Percentiles rank a stretch among this genome's conserved stretches.
Conservation (phyloP, 768 basidiomycete genomes). For the Tricholoma flavovirens region DNA sequence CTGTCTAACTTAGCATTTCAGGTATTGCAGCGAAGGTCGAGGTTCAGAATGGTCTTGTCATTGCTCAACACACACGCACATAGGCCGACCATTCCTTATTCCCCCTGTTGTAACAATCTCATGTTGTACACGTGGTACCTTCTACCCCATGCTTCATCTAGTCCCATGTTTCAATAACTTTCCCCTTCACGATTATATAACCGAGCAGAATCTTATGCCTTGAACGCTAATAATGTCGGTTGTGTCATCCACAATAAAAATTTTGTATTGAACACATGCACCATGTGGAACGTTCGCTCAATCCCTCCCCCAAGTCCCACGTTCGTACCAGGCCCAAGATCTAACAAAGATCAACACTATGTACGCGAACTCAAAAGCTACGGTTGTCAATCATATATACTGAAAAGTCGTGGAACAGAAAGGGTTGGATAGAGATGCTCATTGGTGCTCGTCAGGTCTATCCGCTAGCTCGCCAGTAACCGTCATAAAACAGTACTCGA, state of each 20-base stretch:
- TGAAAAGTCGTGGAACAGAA: too few relatives aligned
- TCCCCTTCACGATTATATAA: neutral
- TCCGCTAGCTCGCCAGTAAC: neutral
- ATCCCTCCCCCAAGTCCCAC: neutral
- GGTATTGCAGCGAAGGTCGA: conserved; percentile 1
- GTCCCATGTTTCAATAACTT: neutral
- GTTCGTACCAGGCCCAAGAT: neutral
- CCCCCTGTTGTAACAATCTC: neutral
- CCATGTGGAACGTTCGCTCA: neutral
- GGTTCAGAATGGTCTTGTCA: neutral
- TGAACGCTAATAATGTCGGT: neutral
- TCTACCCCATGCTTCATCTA: neutral
- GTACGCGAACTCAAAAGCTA: too few relatives aligned
- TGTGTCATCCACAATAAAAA: neutral
- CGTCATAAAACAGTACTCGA: neutral
- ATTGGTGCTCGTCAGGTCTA: too few relatives aligned
- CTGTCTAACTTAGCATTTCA: neutral
- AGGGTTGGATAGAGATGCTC: too few relatives aligned
- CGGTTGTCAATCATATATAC: too few relatives aligned
- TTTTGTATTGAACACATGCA: neutral
- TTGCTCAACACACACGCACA: neutral
- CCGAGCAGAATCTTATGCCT: neutral
- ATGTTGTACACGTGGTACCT: neutral
- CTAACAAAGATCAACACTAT: too few relatives aligned
- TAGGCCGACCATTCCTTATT: neutral